Base-by-base conservation (phyloP, 805 yeast species). In the Candida schatavii region DNA sequence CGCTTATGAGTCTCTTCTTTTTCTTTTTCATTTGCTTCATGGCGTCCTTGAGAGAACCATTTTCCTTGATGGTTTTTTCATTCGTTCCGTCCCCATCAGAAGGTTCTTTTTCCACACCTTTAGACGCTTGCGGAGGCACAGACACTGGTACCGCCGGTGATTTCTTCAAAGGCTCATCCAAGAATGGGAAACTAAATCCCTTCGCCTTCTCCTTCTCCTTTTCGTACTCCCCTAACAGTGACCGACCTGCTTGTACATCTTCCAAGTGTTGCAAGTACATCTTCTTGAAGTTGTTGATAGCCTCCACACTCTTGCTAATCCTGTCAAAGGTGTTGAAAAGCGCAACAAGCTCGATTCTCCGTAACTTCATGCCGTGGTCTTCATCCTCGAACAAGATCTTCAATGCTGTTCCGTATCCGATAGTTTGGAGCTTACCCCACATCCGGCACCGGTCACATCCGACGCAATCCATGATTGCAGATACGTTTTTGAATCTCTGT, bases 371-470 rank as follows among this genome's bases (percentile, higher is more conserved):
- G 39, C 70, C 71, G 19, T 78, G 75, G 45, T 73, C 74, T 40
- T 70, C 75, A 32, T 81, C 77, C 60, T 91, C 98, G 60, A 93
- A 88, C 45, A 93, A 69, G 19, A 91, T 77, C 61, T 93, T 93
- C 56, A 93, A 75, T 1, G 97, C 95, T 6, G 99, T 93, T 15
- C 97, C 99, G 62, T 93, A 93, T 17, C 99, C 99, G 13, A 93
- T 88, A 2, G 96, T 88, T 68, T 93, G 99, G 23, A 93, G 78
- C 63, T 93, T 93, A 7, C 99, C 99, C 99, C 99, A 93, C 64
- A 93, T 72, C 55, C 97, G 78, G 63, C 99, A 93, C 58, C 97
- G 76, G 60, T 93, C 99, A 70, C 99, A 93, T 29, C 96, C 97
- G 31, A 93, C 98, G 68, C 99, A 93, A 62, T 91, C 97, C 97